These are phyloP conservation scores for Termitomyces sp. DNA, from an alignment of 1,284 basidiomycete genomes.

Conservation along the genomic window DNA sequence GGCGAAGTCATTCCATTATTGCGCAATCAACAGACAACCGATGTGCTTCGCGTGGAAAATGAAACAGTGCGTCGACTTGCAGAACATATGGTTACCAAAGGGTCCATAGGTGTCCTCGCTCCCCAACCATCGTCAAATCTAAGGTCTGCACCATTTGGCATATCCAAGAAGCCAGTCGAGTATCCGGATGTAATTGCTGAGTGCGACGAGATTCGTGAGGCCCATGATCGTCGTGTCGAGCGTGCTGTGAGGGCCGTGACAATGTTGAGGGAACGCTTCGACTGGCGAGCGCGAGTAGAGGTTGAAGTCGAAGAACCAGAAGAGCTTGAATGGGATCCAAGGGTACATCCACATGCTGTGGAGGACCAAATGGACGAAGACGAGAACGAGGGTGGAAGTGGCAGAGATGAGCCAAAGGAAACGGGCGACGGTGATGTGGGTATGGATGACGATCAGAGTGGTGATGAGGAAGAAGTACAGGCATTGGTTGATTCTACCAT, in stretches of 20 bases:
- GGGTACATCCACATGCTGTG: conserved; percentile 25
- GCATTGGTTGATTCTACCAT: conserved; percentile 26
- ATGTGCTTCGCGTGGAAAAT: conserved; percentile 63
- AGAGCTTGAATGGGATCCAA: conserved; percentile 63
- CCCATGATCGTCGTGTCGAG: conserved; percentile 68
- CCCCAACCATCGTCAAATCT: conserved; percentile 14
- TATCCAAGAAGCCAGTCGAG: conserved; percentile 28
- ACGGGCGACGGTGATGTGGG: conserved; percentile 26
- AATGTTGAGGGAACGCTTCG: conserved; percentile 70
- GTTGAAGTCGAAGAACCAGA: conserved; percentile 73
- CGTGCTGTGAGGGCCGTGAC: conserved; percentile 66
- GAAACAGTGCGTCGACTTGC: conserved; percentile 63
- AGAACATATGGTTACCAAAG: conserved; percentile 58
- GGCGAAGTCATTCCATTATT: conserved; percentile 65
- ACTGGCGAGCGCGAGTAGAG: conserved; percentile 69
- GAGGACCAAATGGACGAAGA: conserved; percentile 25
- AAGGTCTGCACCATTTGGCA: conserved; percentile 15
- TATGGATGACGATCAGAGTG: conserved; percentile 21
- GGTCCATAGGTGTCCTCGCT: conserved; percentile 49
- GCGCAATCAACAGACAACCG: conserved; percentile 70
- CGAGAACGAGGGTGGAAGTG: conserved; percentile 26
- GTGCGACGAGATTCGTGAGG: conserved; percentile 57
- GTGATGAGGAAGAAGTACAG: conserved; percentile 36
- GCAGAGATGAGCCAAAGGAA: conserved; percentile 25
- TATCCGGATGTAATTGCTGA: conserved; percentile 61